A percentile compares a stretch with the other conserved stretches of the same genome.
These are phyloP conservation scores for Coprinopsis marcescibilis DNA, from an alignment of 768 basidiomycete genomes.

Conservation along the genomic window DNA sequence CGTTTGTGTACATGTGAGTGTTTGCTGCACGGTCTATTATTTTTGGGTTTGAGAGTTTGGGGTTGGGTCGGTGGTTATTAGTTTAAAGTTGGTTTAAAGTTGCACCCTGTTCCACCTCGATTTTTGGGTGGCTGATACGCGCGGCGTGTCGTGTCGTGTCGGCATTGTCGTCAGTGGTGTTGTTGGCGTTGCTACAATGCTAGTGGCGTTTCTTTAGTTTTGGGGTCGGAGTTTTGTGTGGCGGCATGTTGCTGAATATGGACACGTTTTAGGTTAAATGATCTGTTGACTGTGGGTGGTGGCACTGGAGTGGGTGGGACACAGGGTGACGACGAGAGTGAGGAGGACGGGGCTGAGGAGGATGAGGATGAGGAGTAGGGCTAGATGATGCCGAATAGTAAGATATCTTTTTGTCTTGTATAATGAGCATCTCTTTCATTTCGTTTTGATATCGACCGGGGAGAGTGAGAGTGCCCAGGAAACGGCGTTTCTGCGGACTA, in stretches of 20 bases:
- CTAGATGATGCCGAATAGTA: neutral
- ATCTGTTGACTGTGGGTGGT: slow-evolving; percentile 56
- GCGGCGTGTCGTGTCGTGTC: too few species aligned
- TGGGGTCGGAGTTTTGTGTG: too few species aligned
- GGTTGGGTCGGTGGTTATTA: too few species aligned
- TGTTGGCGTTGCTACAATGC: too few species aligned
- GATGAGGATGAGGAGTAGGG: neutral
- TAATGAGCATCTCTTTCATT: too few species aligned
- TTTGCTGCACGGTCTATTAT: neutral
- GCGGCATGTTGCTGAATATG: too few species aligned
- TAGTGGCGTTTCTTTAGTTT: neutral
- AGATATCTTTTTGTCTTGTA: too few species aligned
- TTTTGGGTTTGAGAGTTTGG: neutral
- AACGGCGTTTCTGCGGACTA: too few species aligned
- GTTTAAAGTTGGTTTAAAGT: neutral
- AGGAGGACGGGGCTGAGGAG: slow-evolving; percentile 14
- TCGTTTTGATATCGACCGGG: too few species aligned
- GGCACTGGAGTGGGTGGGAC: slow-evolving; percentile 2
- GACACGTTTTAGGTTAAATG: slow-evolving; percentile 51
- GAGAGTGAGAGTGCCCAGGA: too few species aligned
- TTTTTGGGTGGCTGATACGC: too few species aligned
- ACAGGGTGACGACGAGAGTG: slow-evolving; percentile 21
- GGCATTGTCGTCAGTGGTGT: too few species aligned
- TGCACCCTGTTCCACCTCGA: neutral
- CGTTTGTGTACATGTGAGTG: slow-evolving; percentile 75